Evolutionary conservation across 2,329 filamentous ascomycete species (phyloP).

Genomic region (Colletotrichum brevisporum): DNA sequence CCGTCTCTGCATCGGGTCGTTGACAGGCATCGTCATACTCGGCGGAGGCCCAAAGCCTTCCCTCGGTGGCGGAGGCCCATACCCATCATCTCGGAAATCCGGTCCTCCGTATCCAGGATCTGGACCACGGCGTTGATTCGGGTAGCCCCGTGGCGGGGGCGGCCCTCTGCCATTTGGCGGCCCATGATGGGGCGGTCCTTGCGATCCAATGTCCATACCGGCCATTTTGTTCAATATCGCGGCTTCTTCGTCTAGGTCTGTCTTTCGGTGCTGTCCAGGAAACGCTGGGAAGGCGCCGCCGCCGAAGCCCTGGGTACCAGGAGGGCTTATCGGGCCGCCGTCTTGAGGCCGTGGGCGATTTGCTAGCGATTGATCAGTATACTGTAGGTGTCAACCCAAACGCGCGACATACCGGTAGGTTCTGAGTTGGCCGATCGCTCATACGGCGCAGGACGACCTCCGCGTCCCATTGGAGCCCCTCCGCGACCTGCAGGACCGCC

Average conservation of each 20-base stretch:
- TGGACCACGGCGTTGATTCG: slow-evolving; percentile 44
- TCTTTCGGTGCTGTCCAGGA: slow-evolving; percentile 56
- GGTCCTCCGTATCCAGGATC: slow-evolving; percentile 50
- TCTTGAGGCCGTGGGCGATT: slow-evolving; percentile 51
- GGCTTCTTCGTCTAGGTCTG: slow-evolving; percentile 57
- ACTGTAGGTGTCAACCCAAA: background rate
- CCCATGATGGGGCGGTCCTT: slow-evolving; percentile 31
- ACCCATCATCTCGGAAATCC: slow-evolving; percentile 55
- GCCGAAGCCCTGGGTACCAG: slow-evolving; percentile 44
- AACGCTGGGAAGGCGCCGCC: slow-evolving; percentile 59
- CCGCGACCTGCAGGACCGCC: slow-evolving; percentile 51
- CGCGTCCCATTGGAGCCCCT: slow-evolving; percentile 52
- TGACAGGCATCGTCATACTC: slow-evolving; percentile 73
- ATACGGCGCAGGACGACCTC: slow-evolving; percentile 57
- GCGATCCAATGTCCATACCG: slow-evolving; percentile 55
- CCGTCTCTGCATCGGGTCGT: slow-evolving; percentile 58
- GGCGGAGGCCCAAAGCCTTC: slow-evolving; percentile 65
- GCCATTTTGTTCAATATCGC: slow-evolving; percentile 59
- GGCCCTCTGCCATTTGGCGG: slow-evolving; percentile 47
- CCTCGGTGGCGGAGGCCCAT: slow-evolving; percentile 49
- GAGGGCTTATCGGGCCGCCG: slow-evolving; percentile 47
- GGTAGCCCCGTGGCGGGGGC: slow-evolving; percentile 47
- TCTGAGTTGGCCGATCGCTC: slow-evolving; percentile 57
- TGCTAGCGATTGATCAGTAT: slow-evolving; percentile 39
- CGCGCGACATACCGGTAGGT: slow-evolving; percentile 54